phyloP scores from a whole-genome alignment of 2,329 filamentous ascomycete genomes.

The Harringtonia lauricola region DNA sequence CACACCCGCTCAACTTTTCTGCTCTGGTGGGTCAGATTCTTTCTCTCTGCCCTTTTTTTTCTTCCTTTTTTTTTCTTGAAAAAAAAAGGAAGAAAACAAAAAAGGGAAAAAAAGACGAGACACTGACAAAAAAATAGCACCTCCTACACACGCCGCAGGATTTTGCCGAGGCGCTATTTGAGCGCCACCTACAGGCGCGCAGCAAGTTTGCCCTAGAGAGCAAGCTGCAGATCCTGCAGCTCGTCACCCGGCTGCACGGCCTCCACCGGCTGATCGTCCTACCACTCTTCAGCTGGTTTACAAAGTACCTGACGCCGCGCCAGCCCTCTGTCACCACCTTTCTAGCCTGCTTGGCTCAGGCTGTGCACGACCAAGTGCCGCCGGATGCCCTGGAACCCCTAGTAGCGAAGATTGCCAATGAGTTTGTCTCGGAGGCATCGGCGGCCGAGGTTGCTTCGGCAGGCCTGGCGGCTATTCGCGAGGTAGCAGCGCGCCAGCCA shows the following conservation, averaged over 20 bases:
- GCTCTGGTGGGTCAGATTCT: slow-evolving; percentile 40
- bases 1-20: slow-evolving; percentile 88
- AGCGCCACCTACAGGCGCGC: slow-evolving; percentile 83
- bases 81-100: too few species aligned
- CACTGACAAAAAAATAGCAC: slow-evolving; percentile 32
- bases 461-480: slow-evolving; percentile 81
- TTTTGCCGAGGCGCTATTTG: slow-evolving; percentile 82
- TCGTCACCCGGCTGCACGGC: slow-evolving; percentile 83
- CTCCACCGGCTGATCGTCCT: slow-evolving; percentile 87
- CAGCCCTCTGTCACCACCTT: slow-evolving; percentile 90
- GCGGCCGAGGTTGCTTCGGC: slow-evolving; percentile 85
- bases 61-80: background rate
- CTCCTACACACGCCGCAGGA: slow-evolving; percentile 89
- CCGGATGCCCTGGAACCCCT: slow-evolving; percentile 87
- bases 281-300: slow-evolving; percentile 90
- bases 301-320: slow-evolving; percentile 74
- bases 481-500: slow-evolving; percentile 86
- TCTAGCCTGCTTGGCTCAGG: slow-evolving; percentile 83
- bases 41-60: background rate
- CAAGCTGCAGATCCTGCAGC: slow-evolving; percentile 62
- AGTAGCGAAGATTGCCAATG: slow-evolving; percentile 91
- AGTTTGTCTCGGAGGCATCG: slow-evolving; percentile 92
- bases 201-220: slow-evolving; percentile 79
- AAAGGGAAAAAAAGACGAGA: too few species aligned
- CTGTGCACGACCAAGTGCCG: slow-evolving; percentile 81